Evolutionary conservation across 148 eudicot genomes (phyloP), one percentile per base, ranked within the genome.

Genomic region (Euryodendron excelsum): DNA sequence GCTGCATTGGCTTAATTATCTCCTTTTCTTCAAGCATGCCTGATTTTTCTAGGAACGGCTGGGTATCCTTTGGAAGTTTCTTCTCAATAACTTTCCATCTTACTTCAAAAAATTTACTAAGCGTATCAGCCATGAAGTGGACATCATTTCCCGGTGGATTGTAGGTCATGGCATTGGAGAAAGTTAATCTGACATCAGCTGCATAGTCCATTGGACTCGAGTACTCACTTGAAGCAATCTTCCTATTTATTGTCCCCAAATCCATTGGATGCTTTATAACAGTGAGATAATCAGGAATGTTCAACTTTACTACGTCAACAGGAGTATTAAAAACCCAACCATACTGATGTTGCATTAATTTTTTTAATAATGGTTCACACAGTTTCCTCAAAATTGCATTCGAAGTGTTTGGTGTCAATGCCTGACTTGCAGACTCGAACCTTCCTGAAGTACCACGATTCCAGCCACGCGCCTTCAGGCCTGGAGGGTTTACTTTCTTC

Each of bases 201-300:
- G 79, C 84, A 84, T 92, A 93, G 9, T 81, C 95, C 83, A 83
- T 17, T 7, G 99, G 95, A 83, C 84, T 87, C 0, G 85, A 67
- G 80, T 96, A 93, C 64, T 80, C 84, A 34, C 88, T 86, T 64
- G 90, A 76, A 12, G 56, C 75, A 52, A 96, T 65, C 85, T 87
- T 93, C 59, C 74, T 75, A 79, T 88, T 93, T 36, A 96, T 79
- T 41, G 98, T 96, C 71, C 95, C 90, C 71, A 96, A 84, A 90
- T 96, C 99, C 99, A 93, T 96, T 8, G 99, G 98, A 77, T 90
- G 84, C 84, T 92, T 93, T 36, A 96, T 93, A 5, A 93, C 89
- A 72, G 69, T 84, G 45, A 80, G 90, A 84, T 96, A 93, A 80
- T 96, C 98, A 0, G 97, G 99, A 72, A 93, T 88, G 39, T 93